Base-by-base conservation (phyloP, 148 eudicot genomes). In the Rhododendron williamsianum region DNA sequence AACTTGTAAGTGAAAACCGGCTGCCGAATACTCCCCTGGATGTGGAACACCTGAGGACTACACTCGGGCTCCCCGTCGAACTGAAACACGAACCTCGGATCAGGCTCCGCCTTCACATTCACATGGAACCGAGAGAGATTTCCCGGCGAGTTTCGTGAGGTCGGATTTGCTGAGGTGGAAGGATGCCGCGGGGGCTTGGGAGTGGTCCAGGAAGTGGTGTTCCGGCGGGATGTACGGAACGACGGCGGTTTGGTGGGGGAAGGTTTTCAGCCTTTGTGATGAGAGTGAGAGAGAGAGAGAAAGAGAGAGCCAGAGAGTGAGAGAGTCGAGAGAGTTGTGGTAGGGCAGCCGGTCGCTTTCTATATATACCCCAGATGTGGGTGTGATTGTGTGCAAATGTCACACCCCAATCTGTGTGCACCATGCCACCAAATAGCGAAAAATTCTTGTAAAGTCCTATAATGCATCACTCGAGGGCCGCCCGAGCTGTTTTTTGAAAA, bases 21-120 rank as follows among this genome's bases (percentile, higher is more conserved):
- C 41, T 3, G 41, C 41, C 41, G 41, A 38, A 38, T 38, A 38
- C 41, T 38, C 41, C 41, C 41, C 41, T 38, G 41, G 6, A 95
- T 94, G 84, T 94, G 98, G 89, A 94, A 95, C 7, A 95, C 95
- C 73, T 95, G 99, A 0, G 99, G 98, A 73, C 98, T 94, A 65
- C 99, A 94, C 86, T 95, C 98, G 0, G 99, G 98, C 46, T 95
- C 96, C 0, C 96, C 94, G 36, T 93, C 99, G 38, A 97, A 97
- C 88, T 85, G 90, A 52, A 97, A 95, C 4, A 97, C 95, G 74
- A 97, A 97, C 78, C 98, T 92, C 81, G 99, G 30, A 30, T 30
- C 30, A 30, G 30, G 30, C 30, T 30, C 30, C 30, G 30, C 30
- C 30, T 30, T 30, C 4, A 94, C 94, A 83, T 93, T 91, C 90